Evolutionary conservation across 2,329 filamentous ascomycete genomes (phyloP).

Genomic region (Ascosphaera apis): DNA sequence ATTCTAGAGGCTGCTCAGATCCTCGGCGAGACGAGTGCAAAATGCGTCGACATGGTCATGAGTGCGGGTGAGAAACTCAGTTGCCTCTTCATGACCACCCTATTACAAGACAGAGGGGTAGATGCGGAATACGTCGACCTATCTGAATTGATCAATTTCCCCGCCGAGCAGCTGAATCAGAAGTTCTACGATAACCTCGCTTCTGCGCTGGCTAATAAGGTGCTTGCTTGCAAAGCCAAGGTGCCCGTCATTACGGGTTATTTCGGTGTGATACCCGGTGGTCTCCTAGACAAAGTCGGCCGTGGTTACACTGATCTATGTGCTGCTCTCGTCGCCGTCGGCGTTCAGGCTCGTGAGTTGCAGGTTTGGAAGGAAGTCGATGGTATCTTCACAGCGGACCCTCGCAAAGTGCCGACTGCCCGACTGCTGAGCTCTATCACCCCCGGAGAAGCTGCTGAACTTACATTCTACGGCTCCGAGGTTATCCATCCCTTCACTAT

Average conservation of each 20-base stretch:
- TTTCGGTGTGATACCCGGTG: conserved; percentile 81
- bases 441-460: conserved; percentile 78
- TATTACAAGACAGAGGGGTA: conserved; percentile 60
- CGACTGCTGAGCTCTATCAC: conserved; percentile 71
- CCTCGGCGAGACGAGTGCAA: conserved; percentile 46
- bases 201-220: conserved; percentile 36
- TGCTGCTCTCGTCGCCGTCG: conserved; percentile 75
- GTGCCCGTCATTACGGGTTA: conserved; percentile 76
- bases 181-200: conserved; percentile 47
- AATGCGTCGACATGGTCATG: conserved; percentile 68
- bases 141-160: conserved; percentile 53
- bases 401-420: conserved; percentile 79
- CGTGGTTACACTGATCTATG: conserved; percentile 94
- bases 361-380: conserved; percentile 99
- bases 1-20: conserved; percentile 42
- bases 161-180: conserved; percentile 33
- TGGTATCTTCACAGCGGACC: conserved; percentile 73
- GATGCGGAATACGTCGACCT: conserved; percentile 80
- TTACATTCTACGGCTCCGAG: conserved; percentile 86
- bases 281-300: conserved; percentile 74
- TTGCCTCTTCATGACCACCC: conserved; percentile 69
- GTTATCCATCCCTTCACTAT: conserved; percentile 98
- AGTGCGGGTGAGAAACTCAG: conserved; percentile 92
- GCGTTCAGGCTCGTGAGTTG: conserved; percentile 63
- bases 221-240: conserved; percentile 39